phyloP scores from a whole-genome alignment of 352 stramenopile genomes.

The Phytophthora hibernalis region DNA sequence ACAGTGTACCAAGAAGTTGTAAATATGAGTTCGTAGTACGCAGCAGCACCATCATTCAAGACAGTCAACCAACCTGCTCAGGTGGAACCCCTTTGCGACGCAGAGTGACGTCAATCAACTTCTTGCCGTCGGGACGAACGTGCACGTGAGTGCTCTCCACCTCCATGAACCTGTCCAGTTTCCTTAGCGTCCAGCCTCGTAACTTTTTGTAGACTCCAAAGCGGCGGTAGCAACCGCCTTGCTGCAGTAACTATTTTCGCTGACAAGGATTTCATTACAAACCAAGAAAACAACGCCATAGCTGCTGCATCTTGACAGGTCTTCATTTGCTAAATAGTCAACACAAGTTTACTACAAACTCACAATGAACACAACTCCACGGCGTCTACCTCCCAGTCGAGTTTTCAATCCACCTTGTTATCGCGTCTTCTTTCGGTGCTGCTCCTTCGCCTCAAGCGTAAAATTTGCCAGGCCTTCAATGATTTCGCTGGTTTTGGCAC shows the following conservation, averaged over 20 bases:
- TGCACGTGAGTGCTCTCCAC: slow-evolving; percentile 57
- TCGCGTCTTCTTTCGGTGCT: slow-evolving; percentile 34
- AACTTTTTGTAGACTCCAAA: slow-evolving; percentile 15
- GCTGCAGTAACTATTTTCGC: slow-evolving; percentile 21
- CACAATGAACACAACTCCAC: slow-evolving; percentile 17
- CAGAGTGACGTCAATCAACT: slow-evolving; percentile 66
- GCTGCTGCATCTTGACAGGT: slow-evolving; percentile 15
- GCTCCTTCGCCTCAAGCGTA: slow-evolving; percentile 45
- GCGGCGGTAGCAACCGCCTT: slow-evolving; percentile 19
- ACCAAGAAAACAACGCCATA: slow-evolving; percentile 6
- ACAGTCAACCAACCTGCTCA: slow-evolving; percentile 18
- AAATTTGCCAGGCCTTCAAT: slow-evolving; percentile 56
- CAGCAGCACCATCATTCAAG: neutral
- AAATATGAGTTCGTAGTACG: neutral
- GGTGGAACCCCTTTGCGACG: slow-evolving; percentile 23
- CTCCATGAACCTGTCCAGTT: slow-evolving; percentile 41
- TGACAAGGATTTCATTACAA: neutral
- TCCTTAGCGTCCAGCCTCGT: neutral
- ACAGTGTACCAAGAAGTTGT: neutral
- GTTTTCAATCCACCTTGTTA: slow-evolving; percentile 14
- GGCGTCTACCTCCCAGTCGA: neutral
- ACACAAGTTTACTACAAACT: slow-evolving; percentile 24
- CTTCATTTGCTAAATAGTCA: slow-evolving; percentile 40
- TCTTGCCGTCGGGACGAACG: slow-evolving; percentile 51
- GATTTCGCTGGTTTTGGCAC: slow-evolving; percentile 51